These are phyloP conservation scores for Kuraishia hungarica DNA, from an alignment of 805 yeast species.

Conservation along the genomic window DNA sequence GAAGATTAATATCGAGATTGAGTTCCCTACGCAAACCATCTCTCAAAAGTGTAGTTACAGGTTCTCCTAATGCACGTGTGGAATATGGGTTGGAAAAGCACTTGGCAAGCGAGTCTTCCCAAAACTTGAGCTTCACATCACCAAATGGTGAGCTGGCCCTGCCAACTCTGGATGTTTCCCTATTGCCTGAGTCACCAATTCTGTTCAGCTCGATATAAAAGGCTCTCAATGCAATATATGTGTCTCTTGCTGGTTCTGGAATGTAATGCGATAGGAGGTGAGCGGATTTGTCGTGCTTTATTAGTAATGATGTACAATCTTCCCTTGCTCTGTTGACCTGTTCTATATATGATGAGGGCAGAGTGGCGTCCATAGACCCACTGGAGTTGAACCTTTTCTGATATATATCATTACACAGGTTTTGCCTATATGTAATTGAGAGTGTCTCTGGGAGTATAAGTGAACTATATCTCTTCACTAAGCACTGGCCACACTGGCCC, in stretches of 20 bases:
- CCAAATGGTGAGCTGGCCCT: slow-evolving; percentile 16
- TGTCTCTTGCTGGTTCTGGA: slow-evolving; percentile 55
- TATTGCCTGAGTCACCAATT: slow-evolving; percentile 19
- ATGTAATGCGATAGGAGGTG: slow-evolving; percentile 58
- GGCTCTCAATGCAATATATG: slow-evolving; percentile 55
- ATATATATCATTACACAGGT: no score
- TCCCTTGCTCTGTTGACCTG: slow-evolving; percentile 23
- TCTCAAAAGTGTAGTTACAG: slow-evolving; percentile 51
- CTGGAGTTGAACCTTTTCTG: background rate
- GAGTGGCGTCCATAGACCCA: background rate
- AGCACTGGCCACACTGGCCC: background rate
- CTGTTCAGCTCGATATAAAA: slow-evolving; percentile 58
- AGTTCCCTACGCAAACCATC: slow-evolving; percentile 41
- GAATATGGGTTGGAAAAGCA: slow-evolving; percentile 27
- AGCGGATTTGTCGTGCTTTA: slow-evolving; percentile 51
- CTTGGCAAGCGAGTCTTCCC: slow-evolving; percentile 55
- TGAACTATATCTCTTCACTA: background rate
- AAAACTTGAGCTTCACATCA: slow-evolving; percentile 59
- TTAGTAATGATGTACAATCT: slow-evolving; percentile 37
- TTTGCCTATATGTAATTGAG: background rate
- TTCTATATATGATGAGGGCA: background rate
- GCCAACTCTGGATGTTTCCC: background rate
- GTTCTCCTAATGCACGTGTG: slow-evolving; percentile 43
- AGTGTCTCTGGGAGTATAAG: no score
- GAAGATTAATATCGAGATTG: slow-evolving; percentile 41